Base-by-base conservation (phyloP, 352 stramenopile genomes). In the Globisporangium ultimum region DNA sequence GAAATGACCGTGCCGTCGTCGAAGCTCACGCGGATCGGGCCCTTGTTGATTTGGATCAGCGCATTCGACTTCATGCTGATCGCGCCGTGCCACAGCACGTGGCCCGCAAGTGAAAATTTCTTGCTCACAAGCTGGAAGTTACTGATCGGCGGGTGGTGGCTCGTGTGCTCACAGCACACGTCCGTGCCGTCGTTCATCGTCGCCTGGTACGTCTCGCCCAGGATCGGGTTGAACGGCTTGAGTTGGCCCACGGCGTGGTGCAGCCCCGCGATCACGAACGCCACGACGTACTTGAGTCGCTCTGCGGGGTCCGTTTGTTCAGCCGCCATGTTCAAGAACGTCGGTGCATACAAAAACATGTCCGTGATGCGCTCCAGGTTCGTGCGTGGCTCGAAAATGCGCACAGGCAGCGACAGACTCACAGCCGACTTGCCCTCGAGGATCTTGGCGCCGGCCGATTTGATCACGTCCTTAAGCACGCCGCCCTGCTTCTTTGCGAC, bases 1-100 rank as follows among this genome's bases (percentile, higher is more conserved):
- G 80, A 69, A 47, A 94, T 81, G 0, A 69, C 78, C 13, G 80
- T 81, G 46, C 77, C 80, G 48, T 91, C 82, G 3, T 73, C 68
- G 55, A 94, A 94, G 5, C 59, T 74, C 13, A 92, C 76, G 46
- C 79, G 80, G 45, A 92, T 84, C 34, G 85, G 85, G 0, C 85
- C 85, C 55, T 84, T 81, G 62, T 89, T 87, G 55, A 80, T 88
- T 58, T 92, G 84, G 36, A 92, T 73, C 54, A 94, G 72, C 2
- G 81, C 80, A 56, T 92, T 94, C n/a, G 80, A 90, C 67, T 94
- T 91, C 60, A 93, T 85, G 53, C 82, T 92, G 67, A 93, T 84
- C 34, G 77, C 78, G 9, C 77, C 80, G 55, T 88, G 76, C 82
- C 80, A 91, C 56, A 91, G 56, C 47, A 91, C 75, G 57, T 90